A percentile compares a stretch with the other conserved stretches of the same genome.
Conservation (phyloP, 1,284 basidiomycete genomes). For the Cutaneotrichosporon dermatis region DNA sequence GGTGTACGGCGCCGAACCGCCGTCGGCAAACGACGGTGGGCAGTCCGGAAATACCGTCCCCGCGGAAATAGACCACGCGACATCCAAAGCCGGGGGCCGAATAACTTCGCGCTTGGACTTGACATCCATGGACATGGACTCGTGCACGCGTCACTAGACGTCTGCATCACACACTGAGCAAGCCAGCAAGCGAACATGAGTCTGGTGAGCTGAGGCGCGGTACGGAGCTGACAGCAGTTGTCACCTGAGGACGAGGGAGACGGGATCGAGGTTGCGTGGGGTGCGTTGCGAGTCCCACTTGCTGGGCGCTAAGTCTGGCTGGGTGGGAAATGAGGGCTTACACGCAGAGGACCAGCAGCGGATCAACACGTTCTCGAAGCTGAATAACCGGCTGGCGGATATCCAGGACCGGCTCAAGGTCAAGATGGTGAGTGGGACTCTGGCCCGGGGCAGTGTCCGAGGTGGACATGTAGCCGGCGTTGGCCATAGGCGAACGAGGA, state of each 20-base stretch:
- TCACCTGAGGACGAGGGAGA: slow-evolving; percentile 76
- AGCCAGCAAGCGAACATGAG: slow-evolving; percentile 26
- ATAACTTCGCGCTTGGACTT: no score
- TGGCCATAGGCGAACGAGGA: no score
- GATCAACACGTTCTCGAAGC: slow-evolving; percentile 89
- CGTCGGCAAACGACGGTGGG: no score
- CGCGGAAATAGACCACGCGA: no score
- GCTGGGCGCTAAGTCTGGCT: no score
- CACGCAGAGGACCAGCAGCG: slow-evolving; percentile 79
- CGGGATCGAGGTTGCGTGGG: slow-evolving; percentile 83
- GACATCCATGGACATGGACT: no score
- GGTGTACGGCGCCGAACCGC: no score
- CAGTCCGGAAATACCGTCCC: no score
- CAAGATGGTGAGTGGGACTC: slow-evolving; percentile 58
- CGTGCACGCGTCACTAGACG: no score
- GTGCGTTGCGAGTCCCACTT: slow-evolving; percentile 49
- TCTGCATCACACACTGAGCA: not conserved
- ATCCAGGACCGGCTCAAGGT: slow-evolving; percentile 67
- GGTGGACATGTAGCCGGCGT: no score
- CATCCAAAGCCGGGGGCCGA: no score
- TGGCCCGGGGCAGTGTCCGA: not conserved
- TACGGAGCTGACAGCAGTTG: slow-evolving; percentile 6
- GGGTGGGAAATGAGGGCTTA: no score
- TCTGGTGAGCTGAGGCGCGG: slow-evolving; percentile 18
- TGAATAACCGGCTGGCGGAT: slow-evolving; percentile 71